phyloP scores from a whole-genome alignment of 2,329 filamentous ascomycete genomes.

The Plectosphaerella cucumerina region DNA sequence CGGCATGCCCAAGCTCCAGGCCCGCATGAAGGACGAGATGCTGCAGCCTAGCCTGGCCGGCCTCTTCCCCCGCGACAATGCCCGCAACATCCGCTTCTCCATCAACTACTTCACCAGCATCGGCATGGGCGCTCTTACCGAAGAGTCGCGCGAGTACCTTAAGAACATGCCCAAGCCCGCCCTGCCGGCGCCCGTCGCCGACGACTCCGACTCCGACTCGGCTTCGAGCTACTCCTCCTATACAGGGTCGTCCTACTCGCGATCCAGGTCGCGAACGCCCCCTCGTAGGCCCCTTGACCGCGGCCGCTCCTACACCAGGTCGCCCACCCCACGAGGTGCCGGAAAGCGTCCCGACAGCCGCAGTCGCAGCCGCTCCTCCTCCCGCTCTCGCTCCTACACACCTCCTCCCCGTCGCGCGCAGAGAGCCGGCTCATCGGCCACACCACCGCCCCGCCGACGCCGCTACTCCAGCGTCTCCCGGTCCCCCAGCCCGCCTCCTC shows the following conservation, averaged over 20 bases:
- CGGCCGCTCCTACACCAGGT: slow-evolving; percentile 29
- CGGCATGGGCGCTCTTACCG: slow-evolving; percentile 89
- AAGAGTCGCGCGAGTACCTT: slow-evolving; percentile 88
- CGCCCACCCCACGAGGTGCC: slow-evolving; percentile 19
- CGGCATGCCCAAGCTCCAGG: slow-evolving; percentile 74
- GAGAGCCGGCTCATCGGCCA: slow-evolving; percentile 21
- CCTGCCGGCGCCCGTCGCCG: slow-evolving; percentile 60
- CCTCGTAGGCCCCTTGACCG: slow-evolving; percentile 29
- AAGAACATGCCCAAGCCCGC: slow-evolving; percentile 86
- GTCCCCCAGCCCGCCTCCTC: slow-evolving; percentile 24
- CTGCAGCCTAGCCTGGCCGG: slow-evolving; percentile 76
- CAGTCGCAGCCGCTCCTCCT: slow-evolving; percentile 32
- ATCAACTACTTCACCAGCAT: slow-evolving; percentile 99
- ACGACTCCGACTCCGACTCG: slow-evolving; percentile 65
- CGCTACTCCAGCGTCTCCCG: slow-evolving; percentile 19
- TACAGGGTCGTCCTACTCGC: slow-evolving; percentile 56
- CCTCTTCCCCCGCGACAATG: slow-evolving; percentile 84
- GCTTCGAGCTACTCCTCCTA: slow-evolving; percentile 78
- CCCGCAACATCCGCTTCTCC: slow-evolving; percentile 88
- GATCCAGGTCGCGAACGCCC: slow-evolving; percentile 41
- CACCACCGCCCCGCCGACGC: slow-evolving; percentile 20
- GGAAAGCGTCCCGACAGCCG: slow-evolving; percentile 24
- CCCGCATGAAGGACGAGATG: slow-evolving; percentile 72
- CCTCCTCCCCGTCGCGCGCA: slow-evolving; percentile 8
- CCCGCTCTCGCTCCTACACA: slow-evolving; percentile 14